phyloP scores from a whole-genome alignment of 257 asterid genomes.

The Henckelia pumila region DNA sequence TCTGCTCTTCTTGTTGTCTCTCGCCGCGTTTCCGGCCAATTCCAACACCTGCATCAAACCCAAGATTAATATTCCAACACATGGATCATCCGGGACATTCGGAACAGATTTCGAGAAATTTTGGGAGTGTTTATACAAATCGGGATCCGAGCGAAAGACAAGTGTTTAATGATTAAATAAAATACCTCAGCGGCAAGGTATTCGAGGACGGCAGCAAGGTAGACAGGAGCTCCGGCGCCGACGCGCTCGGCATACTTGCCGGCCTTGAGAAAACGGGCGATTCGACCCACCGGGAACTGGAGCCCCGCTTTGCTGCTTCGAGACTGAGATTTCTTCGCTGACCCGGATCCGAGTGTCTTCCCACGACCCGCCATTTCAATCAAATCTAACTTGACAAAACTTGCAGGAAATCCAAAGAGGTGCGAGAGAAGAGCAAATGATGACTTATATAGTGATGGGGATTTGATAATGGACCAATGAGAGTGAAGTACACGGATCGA shows the following conservation, averaged over 20 bases:
- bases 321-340: slow-evolving; percentile 44
- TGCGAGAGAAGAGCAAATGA: background rate
- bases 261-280: slow-evolving; percentile 47
- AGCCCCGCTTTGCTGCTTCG: slow-evolving; percentile 53
- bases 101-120: too few relatives aligned
- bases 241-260: slow-evolving; percentile 51
- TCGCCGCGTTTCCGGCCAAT: slow-evolving; percentile 37
- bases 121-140: background rate
- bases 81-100: too few relatives aligned
- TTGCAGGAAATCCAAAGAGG: background rate
- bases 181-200: slow-evolving; percentile 47
- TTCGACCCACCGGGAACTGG: slow-evolving; percentile 47
- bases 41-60: slow-evolving; percentile 30
- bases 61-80: too few relatives aligned
- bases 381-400: too few relatives aligned
- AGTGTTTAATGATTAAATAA: background rate
- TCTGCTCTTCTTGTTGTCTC: slow-evolving; percentile 41
- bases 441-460: slow-evolving; percentile 23
- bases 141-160: background rate
- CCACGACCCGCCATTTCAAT: slow-evolving; percentile 50
- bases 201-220: slow-evolving; percentile 45
- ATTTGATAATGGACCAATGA: slow-evolving; percentile 23
- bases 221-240: slow-evolving; percentile 50
- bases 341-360: slow-evolving; percentile 48
- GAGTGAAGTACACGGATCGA: slow-evolving; percentile 29